Percentiles rank a stretch among this genome's conserved stretches.
Evolutionary conservation across 257 asterid genomes (phyloP).

Genomic region (Knoxia roxburghii): DNA sequence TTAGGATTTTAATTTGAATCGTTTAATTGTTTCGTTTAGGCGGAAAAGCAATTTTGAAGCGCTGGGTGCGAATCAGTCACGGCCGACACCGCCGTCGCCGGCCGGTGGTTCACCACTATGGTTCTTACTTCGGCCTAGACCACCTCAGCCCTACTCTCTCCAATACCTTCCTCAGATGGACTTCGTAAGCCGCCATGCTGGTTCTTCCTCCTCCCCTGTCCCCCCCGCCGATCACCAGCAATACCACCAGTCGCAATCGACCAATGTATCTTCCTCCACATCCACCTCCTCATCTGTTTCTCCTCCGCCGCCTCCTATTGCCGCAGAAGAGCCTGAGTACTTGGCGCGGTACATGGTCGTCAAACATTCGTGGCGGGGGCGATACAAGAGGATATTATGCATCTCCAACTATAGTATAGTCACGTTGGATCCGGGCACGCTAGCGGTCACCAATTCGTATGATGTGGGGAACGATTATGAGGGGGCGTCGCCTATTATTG

Average conservation of each 20-base stretch:
- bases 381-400: constrained; percentile 85
- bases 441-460: constrained; percentile 78
- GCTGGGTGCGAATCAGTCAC: constrained; percentile 99
- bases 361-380: constrained; percentile 98
- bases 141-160: constrained; percentile 69
- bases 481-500: constrained; percentile 78
- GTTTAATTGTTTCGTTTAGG: constrained; percentile 1
- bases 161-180: constrained; percentile 88
- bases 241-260: constrained; percentile 20
- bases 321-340: constrained; percentile 79
- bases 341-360: constrained; percentile 74
- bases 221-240: constrained; percentile 30
- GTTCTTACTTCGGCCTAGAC: constrained; percentile 69
- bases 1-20: not conserved
- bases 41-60: constrained; percentile 40
- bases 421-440: constrained; percentile 77
- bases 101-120: constrained; percentile 83
- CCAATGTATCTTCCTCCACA: constrained; percentile 35
- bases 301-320: constrained; percentile 29
- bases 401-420: constrained; percentile 55
- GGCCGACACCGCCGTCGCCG: constrained; percentile 87
- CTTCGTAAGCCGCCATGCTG: constrained; percentile 60
- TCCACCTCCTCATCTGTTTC: constrained; percentile 39
- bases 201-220: constrained; percentile 36
- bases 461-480: constrained; percentile 80